Evolutionary conservation across 495 filamentous ascomycete species (phyloP), one percentile per base, ranked within the genome.

Genomic region (Penicillium antarcticum): DNA sequence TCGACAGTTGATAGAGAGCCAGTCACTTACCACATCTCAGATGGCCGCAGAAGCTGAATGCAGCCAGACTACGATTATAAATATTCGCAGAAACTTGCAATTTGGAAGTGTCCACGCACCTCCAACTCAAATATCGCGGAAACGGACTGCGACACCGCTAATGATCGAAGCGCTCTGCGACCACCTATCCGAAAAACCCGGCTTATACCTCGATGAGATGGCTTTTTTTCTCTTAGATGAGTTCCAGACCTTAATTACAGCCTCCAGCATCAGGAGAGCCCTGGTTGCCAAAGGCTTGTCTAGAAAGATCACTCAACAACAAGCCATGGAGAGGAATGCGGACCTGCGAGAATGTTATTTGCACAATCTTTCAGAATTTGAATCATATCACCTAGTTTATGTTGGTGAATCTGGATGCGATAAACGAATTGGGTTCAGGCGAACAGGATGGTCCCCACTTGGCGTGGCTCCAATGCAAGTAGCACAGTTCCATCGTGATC

Each of bases 321-420:
- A 29, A 37, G 60, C 53, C 13, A 49, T 38, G 14, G 53, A 57
- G 32, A 40, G 56, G 26, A 69, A 67, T 44, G 37, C 58, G 1
- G 57, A 72, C 39, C 55, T 75, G 14, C 55, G 63, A 40, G 68
- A 70, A 45, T 52, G 51, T 1, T 74, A 76, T 43, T 29, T 60
- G 3, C 42, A 71, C 58, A 60, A 59, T 6, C 13, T 71, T 21
- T 72, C 65, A 4, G 37, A 61, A 1, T 72, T 59, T 45, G 13
- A 43, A 19, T 67, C 61, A 6, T 66, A 67, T 33, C 60, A 24
- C 26, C 26, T 29, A 2, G 26, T 29, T 10, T 29, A 29, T 29
- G 26, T 29, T 29, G 26, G 9, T 29, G 19, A 24, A 7, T 42
- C 39, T 9, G 39, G 39, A 26, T 42, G 19, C 6, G 39, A 42